phyloP scores from a whole-genome alignment of 2,329 filamentous ascomycete species.

The Beauveria australis region DNA sequence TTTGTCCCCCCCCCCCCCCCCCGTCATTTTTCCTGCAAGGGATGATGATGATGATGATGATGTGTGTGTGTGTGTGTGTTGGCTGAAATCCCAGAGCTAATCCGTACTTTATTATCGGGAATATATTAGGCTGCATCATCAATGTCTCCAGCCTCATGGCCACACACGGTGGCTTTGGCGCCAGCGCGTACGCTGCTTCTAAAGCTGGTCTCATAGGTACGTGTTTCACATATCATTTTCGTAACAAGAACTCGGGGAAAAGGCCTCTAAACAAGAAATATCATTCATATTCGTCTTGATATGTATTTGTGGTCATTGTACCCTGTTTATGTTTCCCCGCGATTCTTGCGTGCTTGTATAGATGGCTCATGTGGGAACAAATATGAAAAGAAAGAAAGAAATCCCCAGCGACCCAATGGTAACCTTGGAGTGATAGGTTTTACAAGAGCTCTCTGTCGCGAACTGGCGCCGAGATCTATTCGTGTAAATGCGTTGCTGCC shows the following conservation, averaged over 20 bases:
- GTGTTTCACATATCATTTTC: conserved; percentile 15
- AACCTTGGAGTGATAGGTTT: conserved; percentile 41
- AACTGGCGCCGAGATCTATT: conserved; percentile 53
- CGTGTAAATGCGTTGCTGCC: conserved; percentile 75
- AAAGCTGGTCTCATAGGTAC: conserved; percentile 71
- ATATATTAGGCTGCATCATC: conserved; percentile 56
- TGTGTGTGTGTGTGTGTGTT: neutral
- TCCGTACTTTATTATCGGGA: neutral
- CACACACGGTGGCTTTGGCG: conserved; percentile 58
- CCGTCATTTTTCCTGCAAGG: no score
- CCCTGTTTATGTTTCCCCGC: neutral
- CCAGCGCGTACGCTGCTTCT: conserved; percentile 66
- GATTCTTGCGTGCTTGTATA: neutral
- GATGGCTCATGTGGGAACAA: neutral
- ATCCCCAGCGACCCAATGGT: neutral
- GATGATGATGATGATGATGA: neutral
- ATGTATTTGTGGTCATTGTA: neutral
- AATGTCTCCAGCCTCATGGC: conserved; percentile 75
- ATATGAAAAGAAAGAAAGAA: neutral
- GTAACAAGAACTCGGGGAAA: neutral
- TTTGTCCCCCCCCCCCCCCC: no score
- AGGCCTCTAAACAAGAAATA: neutral
- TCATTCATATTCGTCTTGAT: conserved; percentile 1
- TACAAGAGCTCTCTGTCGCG: conserved; percentile 57
- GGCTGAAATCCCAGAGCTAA: neutral